Evolutionary conservation across 805 yeast species (phyloP).

Genomic region (Grigorovia jiainica): DNA sequence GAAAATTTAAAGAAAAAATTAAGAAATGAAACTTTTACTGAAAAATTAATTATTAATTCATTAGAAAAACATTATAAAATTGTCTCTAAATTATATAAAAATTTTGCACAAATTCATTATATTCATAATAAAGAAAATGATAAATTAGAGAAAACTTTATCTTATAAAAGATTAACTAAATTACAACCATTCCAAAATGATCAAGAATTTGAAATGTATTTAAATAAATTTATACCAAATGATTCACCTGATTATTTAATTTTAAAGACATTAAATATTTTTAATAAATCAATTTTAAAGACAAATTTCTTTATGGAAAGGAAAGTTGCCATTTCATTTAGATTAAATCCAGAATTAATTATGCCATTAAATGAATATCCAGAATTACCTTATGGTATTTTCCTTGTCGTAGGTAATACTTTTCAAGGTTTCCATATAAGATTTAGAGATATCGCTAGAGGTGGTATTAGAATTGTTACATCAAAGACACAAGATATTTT

Average conservation of each 20-base stretch:
- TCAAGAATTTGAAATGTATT: conserved; percentile 59
- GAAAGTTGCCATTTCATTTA: conserved; percentile 89
- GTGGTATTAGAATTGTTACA: conserved; percentile 93
- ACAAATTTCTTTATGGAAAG: conserved; percentile 91
- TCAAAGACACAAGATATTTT: conserved; percentile 81
- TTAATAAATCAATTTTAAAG: conserved; percentile 81
- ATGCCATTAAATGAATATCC: conserved; percentile 84
- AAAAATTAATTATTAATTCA: conserved; percentile 68
- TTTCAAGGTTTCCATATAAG: conserved; percentile 96
- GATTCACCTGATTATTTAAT: conserved; percentile 75
- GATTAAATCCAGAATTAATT: conserved; percentile 71
- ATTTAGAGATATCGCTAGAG: conserved; percentile 94
- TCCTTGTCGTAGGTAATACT: conserved; percentile 90
- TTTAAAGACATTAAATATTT: conserved; percentile 68
- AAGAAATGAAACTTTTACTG: conserved; percentile 88
- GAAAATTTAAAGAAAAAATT: conserved; percentile 76
- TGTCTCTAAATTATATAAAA: conserved; percentile 75
- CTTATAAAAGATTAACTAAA: conserved; percentile 77
- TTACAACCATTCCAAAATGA: conserved; percentile 66
- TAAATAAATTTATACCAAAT: conserved; percentile 58
- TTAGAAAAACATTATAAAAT: conserved; percentile 61
- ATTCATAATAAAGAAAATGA: conserved; percentile 36
- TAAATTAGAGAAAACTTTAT: conserved; percentile 60
- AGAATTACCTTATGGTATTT: conserved; percentile 88
- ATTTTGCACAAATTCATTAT: conserved; percentile 87